phyloP scores from a whole-genome alignment of 1,139 yeast genomes.

The Kodamaea arcana region DNA sequence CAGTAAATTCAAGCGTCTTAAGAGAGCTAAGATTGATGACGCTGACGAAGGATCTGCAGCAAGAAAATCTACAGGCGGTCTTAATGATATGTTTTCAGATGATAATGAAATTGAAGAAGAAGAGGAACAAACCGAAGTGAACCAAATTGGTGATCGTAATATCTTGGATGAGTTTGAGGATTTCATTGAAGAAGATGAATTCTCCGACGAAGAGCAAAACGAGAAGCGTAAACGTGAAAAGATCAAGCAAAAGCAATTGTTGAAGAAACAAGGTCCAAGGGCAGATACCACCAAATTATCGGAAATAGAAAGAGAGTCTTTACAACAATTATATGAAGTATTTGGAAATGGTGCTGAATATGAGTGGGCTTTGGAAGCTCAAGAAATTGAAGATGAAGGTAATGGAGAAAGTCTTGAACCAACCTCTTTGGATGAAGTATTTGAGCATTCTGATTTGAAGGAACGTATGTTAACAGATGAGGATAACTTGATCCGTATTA shows the following conservation, averaged over 20 bases:
- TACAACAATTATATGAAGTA: constrained; percentile 89
- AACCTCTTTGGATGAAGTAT: constrained; percentile 76
- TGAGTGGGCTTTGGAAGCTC: constrained; percentile 96
- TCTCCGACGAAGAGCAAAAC: constrained; percentile 85
- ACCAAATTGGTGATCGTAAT: constrained; percentile 33
- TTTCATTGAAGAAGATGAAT: constrained; percentile 95
- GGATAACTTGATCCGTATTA: constrained; percentile 81
- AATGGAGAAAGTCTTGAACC: constrained; percentile 53
- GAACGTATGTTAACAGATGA: constrained; percentile 89
- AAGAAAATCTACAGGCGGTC: constrained; percentile 41
- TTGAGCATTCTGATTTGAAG: constrained; percentile 89
- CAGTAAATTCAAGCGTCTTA: constrained; percentile 70
- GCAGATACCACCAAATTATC: constrained; percentile 59
- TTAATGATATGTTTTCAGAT: constrained; percentile 82
- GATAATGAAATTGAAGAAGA: constrained; percentile 55
- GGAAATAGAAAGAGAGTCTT: constrained; percentile 85
- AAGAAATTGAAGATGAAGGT: constrained; percentile 63
- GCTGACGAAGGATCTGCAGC: constrained; percentile 9
- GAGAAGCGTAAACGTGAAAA: constrained; percentile 40
- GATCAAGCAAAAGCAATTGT: constrained; percentile 39
- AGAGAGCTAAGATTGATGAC: constrained; percentile 47
- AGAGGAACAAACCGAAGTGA: constrained; percentile 30
- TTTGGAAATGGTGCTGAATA: constrained; percentile 97
- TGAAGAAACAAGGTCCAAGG: constrained; percentile 34
- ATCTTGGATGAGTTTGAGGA: constrained; percentile 86